A percentile compares a stretch with the other conserved stretches of the same genome.
These are phyloP conservation scores for Curvularia eragrostidis DNA, from an alignment of 2,329 filamentous ascomycete genomes.

Conservation along the genomic window DNA sequence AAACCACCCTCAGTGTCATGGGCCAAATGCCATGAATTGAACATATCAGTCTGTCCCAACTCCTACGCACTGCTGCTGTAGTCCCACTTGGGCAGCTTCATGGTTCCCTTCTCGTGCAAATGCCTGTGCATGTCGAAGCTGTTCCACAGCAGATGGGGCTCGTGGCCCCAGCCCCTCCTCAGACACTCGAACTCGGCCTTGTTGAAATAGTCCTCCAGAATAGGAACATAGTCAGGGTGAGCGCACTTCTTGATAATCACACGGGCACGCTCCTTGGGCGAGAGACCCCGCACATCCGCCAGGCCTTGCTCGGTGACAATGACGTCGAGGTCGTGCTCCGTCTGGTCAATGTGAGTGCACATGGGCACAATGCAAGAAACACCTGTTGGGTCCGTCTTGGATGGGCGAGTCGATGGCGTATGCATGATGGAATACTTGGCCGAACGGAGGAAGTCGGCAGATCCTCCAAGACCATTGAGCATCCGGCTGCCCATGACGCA, in stretches of 20 bases:
- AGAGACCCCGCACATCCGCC: constrained; percentile 82
- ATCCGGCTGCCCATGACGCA: constrained; percentile 88
- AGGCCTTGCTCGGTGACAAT: constrained; percentile 80
- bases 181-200: constrained; percentile 87
- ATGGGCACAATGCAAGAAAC: constrained; percentile 91
- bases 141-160: constrained; percentile 87
- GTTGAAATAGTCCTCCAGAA: constrained; percentile 81
- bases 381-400: constrained; percentile 81
- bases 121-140: constrained; percentile 90
- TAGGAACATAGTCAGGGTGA: constrained; percentile 83
- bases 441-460: constrained; percentile 79
- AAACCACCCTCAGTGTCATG: not conserved
- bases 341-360: constrained; percentile 92
- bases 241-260: constrained; percentile 88
- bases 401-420: constrained; percentile 80
- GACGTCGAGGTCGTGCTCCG: constrained; percentile 91
- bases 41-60: not conserved
- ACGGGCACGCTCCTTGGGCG: constrained; percentile 78
- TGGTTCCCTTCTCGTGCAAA: constrained; percentile 80
- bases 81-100: constrained; percentile 78
- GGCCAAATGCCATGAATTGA: not conserved
- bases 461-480: constrained; percentile 84
- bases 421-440: constrained; percentile 93
- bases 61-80: constrained; percentile 26
- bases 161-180: constrained; percentile 85